Conservation (phyloP, 2,329 filamentous ascomycete genomes). For the Epichloe sibirici region DNA sequence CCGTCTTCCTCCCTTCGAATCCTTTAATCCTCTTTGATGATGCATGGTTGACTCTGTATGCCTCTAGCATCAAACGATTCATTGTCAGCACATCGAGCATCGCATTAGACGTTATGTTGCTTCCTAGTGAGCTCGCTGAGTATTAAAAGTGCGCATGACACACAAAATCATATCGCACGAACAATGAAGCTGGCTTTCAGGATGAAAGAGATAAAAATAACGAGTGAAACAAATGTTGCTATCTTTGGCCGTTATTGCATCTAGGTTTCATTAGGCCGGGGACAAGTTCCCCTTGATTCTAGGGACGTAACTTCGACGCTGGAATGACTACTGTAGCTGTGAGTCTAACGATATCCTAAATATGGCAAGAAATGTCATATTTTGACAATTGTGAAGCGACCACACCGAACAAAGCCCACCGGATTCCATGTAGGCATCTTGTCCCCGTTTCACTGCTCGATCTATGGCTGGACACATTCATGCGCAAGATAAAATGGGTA, state of each 20-base stretch:
- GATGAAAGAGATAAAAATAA: neutral
- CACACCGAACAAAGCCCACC: neutral
- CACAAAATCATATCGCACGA: neutral
- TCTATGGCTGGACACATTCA: neutral
- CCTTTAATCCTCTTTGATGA: constrained; percentile 3
- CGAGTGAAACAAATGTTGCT: neutral
- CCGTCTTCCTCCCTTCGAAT: neutral
- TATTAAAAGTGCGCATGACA: neutral
- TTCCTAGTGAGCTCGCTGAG: neutral
- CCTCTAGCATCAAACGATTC: neutral
- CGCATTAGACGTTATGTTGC: neutral
- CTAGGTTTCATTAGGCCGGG: neutral
- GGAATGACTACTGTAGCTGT: too few species aligned
- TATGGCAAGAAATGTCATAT: too few species aligned
- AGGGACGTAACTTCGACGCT: too few species aligned
- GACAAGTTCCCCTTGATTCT: neutral
- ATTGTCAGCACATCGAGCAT: neutral
- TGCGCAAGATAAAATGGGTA: neutral
- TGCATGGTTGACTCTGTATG: neutral
- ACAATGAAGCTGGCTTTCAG: neutral
- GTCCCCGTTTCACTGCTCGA: neutral
- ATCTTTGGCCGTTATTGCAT: neutral
- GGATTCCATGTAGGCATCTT: neutral
- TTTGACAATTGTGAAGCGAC: neutral
- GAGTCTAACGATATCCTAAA: too few species aligned